phyloP scores from a whole-genome alignment of 495 filamentous ascomycete species.

The Neurospora terricola region DNA sequence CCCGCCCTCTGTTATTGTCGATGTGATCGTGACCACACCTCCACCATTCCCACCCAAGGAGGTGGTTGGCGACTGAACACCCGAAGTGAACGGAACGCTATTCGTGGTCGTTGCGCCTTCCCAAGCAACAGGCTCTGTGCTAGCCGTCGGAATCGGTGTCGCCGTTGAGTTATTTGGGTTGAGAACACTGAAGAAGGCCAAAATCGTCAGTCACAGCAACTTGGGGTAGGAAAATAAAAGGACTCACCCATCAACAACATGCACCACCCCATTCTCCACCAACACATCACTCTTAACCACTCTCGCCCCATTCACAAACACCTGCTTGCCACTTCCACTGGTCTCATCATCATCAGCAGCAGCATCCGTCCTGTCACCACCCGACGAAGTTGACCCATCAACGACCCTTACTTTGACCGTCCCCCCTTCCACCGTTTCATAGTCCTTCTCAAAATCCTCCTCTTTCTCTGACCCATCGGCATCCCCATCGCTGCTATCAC shows the following conservation, averaged over 20 bases:
- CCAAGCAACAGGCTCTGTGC: conserved; percentile 41
- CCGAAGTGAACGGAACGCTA: conserved; percentile 38
- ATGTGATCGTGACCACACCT: not conserved
- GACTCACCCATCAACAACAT: conserved; percentile 39
- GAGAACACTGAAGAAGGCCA: conserved; percentile 9
- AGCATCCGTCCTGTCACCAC: not conserved
- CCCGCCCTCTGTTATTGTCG: not conserved
- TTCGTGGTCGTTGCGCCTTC: conserved; percentile 33
- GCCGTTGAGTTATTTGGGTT: conserved; percentile 23
- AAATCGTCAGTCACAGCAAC: not conserved
- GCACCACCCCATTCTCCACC: conserved; percentile 43
- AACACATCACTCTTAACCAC: conserved; percentile 39
- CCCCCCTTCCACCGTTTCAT: not conserved
- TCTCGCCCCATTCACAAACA: conserved; percentile 43
- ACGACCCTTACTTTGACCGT: not conserved
- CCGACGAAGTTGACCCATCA: not conserved
- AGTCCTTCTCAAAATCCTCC: conserved; percentile 10
- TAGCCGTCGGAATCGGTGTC: conserved; percentile 27
- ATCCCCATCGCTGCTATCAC: conserved; percentile 22
- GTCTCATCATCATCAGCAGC: not conserved
- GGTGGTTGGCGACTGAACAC: conserved; percentile 21
- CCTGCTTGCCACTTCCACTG: conserved; percentile 11
- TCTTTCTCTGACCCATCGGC: conserved; percentile 30
- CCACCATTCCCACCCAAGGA: not conserved
- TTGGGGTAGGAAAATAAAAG: not conserved